These are phyloP conservation scores for Nannochloropsis salina DNA, from an alignment of 108 stramenopile genomes.

Conservation along the genomic window DNA sequence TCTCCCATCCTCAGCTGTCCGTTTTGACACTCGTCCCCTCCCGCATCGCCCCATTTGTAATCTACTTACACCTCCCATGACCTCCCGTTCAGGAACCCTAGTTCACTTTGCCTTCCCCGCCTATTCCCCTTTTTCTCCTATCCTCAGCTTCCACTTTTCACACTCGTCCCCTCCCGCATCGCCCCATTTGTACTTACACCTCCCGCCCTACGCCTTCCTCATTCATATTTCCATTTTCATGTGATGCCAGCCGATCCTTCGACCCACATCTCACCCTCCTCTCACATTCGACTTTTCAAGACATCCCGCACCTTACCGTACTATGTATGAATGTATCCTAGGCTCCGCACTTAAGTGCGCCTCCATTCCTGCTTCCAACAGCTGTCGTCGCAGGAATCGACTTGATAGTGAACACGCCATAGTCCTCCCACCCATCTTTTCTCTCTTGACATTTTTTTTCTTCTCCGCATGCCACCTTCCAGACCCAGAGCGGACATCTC, in stretches of 20 bases:
- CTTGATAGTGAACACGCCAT: background rate
- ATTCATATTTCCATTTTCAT: background rate
- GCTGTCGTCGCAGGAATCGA: no score
- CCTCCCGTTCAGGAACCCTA: background rate
- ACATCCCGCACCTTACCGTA: no score
- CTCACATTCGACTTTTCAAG: no score
- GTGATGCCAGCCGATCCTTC: no score
- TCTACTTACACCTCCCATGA: no score
- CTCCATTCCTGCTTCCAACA: no score
- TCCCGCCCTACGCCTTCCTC: background rate
- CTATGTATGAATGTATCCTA: no score
- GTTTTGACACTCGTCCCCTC: background rate
- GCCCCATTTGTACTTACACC: background rate
- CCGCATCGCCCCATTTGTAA: no score
- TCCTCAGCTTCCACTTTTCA: background rate
- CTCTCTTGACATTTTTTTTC: background rate
- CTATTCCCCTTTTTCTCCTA: background rate
- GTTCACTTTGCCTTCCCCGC: background rate
- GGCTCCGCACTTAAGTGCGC: no score
- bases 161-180: background rate
- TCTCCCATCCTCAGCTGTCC: background rate
- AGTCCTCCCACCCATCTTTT: background rate
- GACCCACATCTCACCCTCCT: no score
- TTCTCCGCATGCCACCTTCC: background rate
- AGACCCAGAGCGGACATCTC: no score